A percentile compares a stretch with the other conserved stretches of the same genome.
Evolutionary conservation across 257 asterid genomes (phyloP).

Genomic region (Primulina eburnea): DNA sequence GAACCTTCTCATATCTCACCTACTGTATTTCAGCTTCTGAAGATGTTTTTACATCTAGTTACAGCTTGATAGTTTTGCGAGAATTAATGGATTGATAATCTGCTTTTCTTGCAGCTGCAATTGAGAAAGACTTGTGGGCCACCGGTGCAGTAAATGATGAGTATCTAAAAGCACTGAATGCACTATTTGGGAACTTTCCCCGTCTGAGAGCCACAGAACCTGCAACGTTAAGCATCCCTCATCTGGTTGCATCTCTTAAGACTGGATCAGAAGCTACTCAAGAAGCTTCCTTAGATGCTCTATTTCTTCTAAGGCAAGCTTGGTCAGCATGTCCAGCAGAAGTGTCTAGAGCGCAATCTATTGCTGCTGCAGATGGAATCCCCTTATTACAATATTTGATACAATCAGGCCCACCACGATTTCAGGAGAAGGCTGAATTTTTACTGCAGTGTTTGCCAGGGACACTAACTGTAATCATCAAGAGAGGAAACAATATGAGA

Average conservation of each 20-base stretch:
- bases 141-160: slow-evolving; percentile 85
- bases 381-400: slow-evolving; percentile 87
- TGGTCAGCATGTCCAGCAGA: slow-evolving; percentile 99
- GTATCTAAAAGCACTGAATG: slow-evolving; percentile 87
- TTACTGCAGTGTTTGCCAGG: slow-evolving; percentile 94
- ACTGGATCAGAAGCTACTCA: slow-evolving; percentile 93
- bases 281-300: slow-evolving; percentile 97
- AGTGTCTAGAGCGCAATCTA: slow-evolving; percentile 94
- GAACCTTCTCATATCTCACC: too few species aligned
- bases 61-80: not conserved
- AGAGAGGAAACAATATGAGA: slow-evolving; percentile 92
- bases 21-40: not conserved
- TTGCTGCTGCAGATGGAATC: slow-evolving; percentile 96
- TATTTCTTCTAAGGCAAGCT: slow-evolving; percentile 91
- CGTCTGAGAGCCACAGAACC: slow-evolving; percentile 96
- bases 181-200: slow-evolving; percentile 90
- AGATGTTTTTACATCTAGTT: not conserved
- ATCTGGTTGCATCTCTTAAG: slow-evolving; percentile 89
- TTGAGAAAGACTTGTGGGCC: slow-evolving; percentile 97
- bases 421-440: slow-evolving; percentile 94
- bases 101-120: slow-evolving; percentile 61
- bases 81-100: slow-evolving; percentile 1
- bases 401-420: slow-evolving; percentile 95
- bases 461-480: slow-evolving; percentile 78
- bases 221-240: slow-evolving; percentile 93